phyloP scores from a whole-genome alignment of 2,329 filamentous ascomycete species.

The Botryotinia convoluta region DNA sequence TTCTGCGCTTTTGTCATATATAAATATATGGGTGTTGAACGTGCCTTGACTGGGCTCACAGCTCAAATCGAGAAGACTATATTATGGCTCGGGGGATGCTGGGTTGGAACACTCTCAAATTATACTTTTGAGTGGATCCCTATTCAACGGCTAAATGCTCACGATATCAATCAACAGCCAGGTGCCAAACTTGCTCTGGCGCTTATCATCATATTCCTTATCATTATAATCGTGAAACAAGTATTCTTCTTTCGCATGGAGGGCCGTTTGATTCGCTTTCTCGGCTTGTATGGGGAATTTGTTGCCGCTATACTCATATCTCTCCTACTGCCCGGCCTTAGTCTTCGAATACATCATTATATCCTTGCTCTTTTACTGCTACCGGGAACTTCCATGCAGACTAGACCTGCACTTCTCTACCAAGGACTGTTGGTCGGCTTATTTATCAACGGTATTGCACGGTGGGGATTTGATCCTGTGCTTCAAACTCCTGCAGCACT shows the following conservation, averaged over 20 bases:
- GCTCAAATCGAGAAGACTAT: slow-evolving; percentile 89
- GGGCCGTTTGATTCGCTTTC: slow-evolving; percentile 72
- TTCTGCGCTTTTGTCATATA: slow-evolving; percentile 89
- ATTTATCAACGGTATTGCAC: slow-evolving; percentile 89
- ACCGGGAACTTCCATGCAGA: slow-evolving; percentile 86
- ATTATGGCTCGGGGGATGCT: slow-evolving; percentile 85
- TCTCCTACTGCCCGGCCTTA: slow-evolving; percentile 70
- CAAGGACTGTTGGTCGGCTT: slow-evolving; percentile 87
- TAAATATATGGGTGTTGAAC: slow-evolving; percentile 73
- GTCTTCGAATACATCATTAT: slow-evolving; percentile 91
- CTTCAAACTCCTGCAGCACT: slow-evolving; percentile 77
- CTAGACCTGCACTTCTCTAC: slow-evolving; percentile 77
- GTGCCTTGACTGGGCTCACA: slow-evolving; percentile 67
- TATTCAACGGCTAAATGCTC: slow-evolving; percentile 84
- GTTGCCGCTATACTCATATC: slow-evolving; percentile 64
- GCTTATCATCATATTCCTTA: slow-evolving; percentile 69
- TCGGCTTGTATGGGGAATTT: slow-evolving; percentile 74
- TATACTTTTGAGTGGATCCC: slow-evolving; percentile 95
- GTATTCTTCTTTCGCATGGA: slow-evolving; percentile 84
- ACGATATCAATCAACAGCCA: slow-evolving; percentile 85
- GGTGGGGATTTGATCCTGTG: slow-evolving; percentile 90
- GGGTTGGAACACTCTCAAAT: slow-evolving; percentile 89
- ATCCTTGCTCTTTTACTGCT: slow-evolving; percentile 83
- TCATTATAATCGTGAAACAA: slow-evolving; percentile 68
- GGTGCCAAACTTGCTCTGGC: slow-evolving; percentile 82